These are phyloP conservation scores for Saccharomyces hybrid DNA, from an alignment of 1,139 yeast species.

Conservation along the genomic window DNA sequence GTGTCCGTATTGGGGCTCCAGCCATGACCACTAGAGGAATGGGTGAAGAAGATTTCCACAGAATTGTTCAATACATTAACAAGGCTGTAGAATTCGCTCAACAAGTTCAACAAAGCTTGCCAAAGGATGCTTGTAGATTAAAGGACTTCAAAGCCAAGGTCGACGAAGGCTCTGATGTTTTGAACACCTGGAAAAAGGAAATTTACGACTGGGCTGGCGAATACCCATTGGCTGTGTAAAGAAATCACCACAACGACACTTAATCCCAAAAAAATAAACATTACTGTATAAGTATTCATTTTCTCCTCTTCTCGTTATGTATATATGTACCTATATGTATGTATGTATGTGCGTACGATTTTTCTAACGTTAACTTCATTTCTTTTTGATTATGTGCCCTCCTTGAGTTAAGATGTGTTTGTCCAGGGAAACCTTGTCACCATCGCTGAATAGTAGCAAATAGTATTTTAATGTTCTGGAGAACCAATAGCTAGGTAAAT, in stretches of 20 bases:
- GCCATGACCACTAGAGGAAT: constrained; percentile 98
- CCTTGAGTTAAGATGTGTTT: constrained; percentile 71
- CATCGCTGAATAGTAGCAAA: constrained; percentile 61
- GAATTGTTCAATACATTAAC: constrained; percentile 79
- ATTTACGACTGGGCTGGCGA: constrained; percentile 87
- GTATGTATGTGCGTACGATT: constrained; percentile 1
- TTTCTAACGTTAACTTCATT: constrained; percentile 1
- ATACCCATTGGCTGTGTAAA: constrained; percentile 77
- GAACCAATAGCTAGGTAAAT: constrained; percentile 59
- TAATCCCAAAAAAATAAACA: not conserved
- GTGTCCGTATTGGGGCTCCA: constrained; percentile 97
- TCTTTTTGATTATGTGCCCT: constrained; percentile 43
- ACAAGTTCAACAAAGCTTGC: constrained; percentile 63
- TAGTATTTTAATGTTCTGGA: constrained; percentile 74
- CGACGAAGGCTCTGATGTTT: constrained; percentile 60
- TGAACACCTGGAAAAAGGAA: constrained; percentile 64
- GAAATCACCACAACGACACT: not conserved
- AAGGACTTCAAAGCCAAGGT: constrained; percentile 87
- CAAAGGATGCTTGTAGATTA: constrained; percentile 83
- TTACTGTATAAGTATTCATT: not conserved
- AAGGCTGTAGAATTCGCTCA: constrained; percentile 74
- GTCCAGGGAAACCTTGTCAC: constrained; percentile 51
- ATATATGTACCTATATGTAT: not conserved
- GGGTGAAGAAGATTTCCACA: constrained; percentile 76
- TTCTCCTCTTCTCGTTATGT: not conserved